phyloP scores from a whole-genome alignment of 805 yeast genomes.

The Candida rishiriensis region DNA sequence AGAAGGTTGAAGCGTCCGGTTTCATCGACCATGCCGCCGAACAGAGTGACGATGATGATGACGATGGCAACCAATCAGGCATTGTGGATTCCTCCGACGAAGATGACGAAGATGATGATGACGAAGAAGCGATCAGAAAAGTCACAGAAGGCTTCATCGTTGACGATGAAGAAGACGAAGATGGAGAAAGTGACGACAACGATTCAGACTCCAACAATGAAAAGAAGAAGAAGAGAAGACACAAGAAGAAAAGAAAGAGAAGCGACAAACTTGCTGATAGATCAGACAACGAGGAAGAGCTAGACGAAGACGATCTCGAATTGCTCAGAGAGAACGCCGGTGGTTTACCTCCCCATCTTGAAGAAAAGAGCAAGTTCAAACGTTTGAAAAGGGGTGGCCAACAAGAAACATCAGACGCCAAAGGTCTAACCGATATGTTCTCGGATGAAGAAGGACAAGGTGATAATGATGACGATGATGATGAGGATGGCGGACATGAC shows the following conservation, averaged over 20 bases:
- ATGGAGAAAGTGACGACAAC: slow-evolving; percentile 31
- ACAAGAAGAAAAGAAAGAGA: slow-evolving; percentile 35
- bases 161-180: slow-evolving; percentile 81
- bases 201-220: slow-evolving; percentile 20
- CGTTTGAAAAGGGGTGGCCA: slow-evolving; percentile 75
- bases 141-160: slow-evolving; percentile 92
- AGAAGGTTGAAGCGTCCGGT: slow-evolving; percentile 1
- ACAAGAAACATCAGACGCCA: slow-evolving; percentile 32
- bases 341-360: slow-evolving; percentile 41
- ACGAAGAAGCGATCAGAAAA: slow-evolving; percentile 80
- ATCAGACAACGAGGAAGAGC: slow-evolving; percentile 51
- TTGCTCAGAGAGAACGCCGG: slow-evolving; percentile 89
- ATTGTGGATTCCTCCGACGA: slow-evolving; percentile 77
- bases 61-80: slow-evolving; percentile 28
- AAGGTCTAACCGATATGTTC: slow-evolving; percentile 63
- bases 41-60: slow-evolving; percentile 26
- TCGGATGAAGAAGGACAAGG: slow-evolving; percentile 50
- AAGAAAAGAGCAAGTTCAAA: slow-evolving; percentile 54
- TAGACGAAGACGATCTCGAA: slow-evolving; percentile 95
- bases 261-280: slow-evolving; percentile 30
- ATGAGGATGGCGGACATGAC: slow-evolving; percentile 17
- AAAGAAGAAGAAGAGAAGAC: slow-evolving; percentile 32
- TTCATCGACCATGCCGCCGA: slow-evolving; percentile 27
- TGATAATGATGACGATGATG: slow-evolving; percentile 19
- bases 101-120: slow-evolving; percentile 81